Conservation (phyloP, 179 eudicot species). For the Amaranthus tricolor region DNA sequence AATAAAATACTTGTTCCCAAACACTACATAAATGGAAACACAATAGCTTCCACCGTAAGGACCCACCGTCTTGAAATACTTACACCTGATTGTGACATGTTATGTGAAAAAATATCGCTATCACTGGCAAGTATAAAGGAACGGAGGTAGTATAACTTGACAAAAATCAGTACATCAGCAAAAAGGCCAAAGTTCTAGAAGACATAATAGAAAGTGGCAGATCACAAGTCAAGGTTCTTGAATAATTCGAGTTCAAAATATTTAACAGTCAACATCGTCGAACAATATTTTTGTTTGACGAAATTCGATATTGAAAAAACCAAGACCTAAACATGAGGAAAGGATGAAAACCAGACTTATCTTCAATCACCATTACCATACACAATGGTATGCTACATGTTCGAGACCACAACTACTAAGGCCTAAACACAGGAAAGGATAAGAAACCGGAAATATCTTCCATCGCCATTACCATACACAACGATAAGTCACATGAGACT, state of each 20-base stretch:
- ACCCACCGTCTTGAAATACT: no score
- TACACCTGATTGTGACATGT: no score
- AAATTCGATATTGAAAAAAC: not conserved
- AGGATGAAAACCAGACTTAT: not conserved
- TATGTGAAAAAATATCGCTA: no score
- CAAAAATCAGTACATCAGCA: not conserved
- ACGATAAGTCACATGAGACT: conserved; percentile 60
- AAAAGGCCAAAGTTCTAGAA: not conserved
- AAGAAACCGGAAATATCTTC: not conserved
- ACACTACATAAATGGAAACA: not conserved
- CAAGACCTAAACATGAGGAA: not conserved
- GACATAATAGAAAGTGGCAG: not conserved
- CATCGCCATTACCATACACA: conserved; percentile 52
- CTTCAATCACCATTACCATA: no score
- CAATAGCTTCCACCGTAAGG: not conserved
- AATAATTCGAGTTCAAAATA: not conserved
- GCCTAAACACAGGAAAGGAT: not conserved
- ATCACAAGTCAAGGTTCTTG: not conserved
- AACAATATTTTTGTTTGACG: not conserved
- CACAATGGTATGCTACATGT: not conserved
- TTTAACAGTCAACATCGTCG: not conserved
- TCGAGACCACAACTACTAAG: not conserved
- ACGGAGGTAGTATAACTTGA: no score
- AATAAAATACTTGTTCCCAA: no score
- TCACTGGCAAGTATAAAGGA: no score